phyloP scores from a whole-genome alignment of 441 rosid genomes.

The Populus tomentosa region DNA sequence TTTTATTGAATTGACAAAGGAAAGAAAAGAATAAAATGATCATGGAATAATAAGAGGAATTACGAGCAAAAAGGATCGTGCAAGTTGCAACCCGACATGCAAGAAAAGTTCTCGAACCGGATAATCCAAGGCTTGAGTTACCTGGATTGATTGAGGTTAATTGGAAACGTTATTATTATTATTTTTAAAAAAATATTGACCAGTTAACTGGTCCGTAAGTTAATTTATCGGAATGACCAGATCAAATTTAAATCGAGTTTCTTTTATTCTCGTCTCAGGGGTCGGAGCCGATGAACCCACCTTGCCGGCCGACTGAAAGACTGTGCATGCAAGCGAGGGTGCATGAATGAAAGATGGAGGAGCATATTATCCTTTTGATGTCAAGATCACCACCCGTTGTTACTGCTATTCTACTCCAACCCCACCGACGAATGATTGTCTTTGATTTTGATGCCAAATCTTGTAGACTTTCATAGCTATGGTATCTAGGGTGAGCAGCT shows the following conservation, averaged over 20 bases:
- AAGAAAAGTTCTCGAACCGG: too few relatives aligned
- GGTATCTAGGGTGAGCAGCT: too few relatives aligned
- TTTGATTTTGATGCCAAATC: background rate
- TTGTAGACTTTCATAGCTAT: too few relatives aligned
- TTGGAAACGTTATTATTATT: too few relatives aligned
- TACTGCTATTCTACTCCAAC: background rate
- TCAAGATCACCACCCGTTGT: background rate
- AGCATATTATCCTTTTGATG: too few relatives aligned
- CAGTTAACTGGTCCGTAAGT: background rate
- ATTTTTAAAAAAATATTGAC: too few relatives aligned
- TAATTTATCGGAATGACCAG: background rate
- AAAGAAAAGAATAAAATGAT: background rate
- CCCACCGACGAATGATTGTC: background rate
- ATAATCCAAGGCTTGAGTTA: too few relatives aligned
- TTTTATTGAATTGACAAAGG: background rate
- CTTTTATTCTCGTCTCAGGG: background rate
- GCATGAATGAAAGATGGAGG: background rate
- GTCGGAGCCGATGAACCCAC: background rate
- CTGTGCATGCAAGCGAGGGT: background rate
- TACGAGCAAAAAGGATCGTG: too few relatives aligned
- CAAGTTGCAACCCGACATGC: too few relatives aligned
- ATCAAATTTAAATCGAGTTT: background rate
- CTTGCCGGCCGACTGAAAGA: background rate
- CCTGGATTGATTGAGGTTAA: background rate
- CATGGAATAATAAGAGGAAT: too few relatives aligned